A percentile compares a stretch with the other conserved stretches of the same genome.
Evolutionary conservation across 192 early-diverging fungal genomes (phyloP).

Genomic region (Gonapodya sp.): DNA sequence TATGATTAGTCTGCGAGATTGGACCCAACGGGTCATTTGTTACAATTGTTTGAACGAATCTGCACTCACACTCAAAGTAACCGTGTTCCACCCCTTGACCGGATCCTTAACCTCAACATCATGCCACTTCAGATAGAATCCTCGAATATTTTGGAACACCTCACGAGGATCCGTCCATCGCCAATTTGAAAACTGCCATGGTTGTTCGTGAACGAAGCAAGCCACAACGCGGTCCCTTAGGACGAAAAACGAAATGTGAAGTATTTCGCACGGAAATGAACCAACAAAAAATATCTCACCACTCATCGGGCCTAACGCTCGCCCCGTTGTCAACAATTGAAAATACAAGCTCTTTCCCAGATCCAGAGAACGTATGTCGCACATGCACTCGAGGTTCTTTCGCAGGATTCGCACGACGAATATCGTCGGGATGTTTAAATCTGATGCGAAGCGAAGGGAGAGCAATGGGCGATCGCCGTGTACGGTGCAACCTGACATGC

Average conservation of each 20-base stretch:
- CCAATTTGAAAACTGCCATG: neutral
- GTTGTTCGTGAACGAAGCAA: neutral
- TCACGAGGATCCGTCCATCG: neutral
- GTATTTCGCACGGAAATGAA: neutral
- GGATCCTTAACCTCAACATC: slow-evolving; percentile 34
- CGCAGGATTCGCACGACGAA: neutral
- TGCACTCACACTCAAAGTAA: slow-evolving; percentile 25
- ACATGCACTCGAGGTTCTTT: neutral
- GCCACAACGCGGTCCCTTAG: neutral
- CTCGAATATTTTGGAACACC: slow-evolving; percentile 20
- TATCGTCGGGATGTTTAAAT: neutral
- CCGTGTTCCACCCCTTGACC: slow-evolving; percentile 36
- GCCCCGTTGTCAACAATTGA: neutral
- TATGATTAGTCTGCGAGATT: neutral
- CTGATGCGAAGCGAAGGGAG: neutral
- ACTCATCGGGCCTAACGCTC: neutral
- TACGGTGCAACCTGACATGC: no score
- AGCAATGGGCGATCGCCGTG: neutral
- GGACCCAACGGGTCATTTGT: no score
- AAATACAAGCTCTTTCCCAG: neutral
- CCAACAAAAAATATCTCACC: neutral
- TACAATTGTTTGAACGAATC: no score
- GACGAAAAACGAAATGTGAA: neutral
- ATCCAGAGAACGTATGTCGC: neutral
- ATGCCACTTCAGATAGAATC: slow-evolving; percentile 40